Evolutionary conservation across 2,329 filamentous ascomycete species (phyloP), one percentile per base, ranked within the genome.

Genomic region (Penicillium decumbens): DNA sequence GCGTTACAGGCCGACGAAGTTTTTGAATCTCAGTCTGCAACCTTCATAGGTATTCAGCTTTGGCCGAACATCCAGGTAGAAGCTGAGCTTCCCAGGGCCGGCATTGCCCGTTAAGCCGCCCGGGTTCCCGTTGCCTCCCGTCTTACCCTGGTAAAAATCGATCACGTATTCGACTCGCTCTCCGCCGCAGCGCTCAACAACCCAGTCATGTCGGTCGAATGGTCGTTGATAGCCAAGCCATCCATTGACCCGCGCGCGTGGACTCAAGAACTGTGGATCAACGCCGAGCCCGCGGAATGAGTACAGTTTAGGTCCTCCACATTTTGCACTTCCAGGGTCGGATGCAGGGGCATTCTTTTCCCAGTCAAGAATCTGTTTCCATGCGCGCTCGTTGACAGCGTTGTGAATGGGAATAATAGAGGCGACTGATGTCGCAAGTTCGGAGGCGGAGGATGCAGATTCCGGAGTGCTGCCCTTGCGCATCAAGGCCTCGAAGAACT

Each of bases 401-500:
- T 98, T 98, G 74, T 98, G 93, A 63, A 97, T 97, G 2, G 90
- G 93, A 47, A 97, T 91, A 29, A 97, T 91, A 29, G 88, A 88
- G 63, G 82, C 85, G 85, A 96, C 96, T 71, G 95, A 90, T 5
- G 79, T 75, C 0, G 81, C 82, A 12, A 76, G 58, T 49, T 74
- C 72, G 2, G 66, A 65, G 3, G 72, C 62, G 6, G 70, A 70
- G 18, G 63, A 57, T 2, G 69, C 63, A 6, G 72, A 72, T 78
- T 75, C 27, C 81, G 70, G 84, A 53, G 84, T 82, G 74, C 90
- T 83, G 72, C 89, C 87, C 72, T 98, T 98, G 66, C 92, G 85
- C 76, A 87, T 83, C 83, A 98, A 92, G 39, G 93, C 93, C 41
- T 95, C 88, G 74, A 97, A 97, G 77, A 98, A 98, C 84, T 96